Evolutionary conservation across 2,329 filamentous ascomycete genomes (phyloP).

Genomic region (Alternaria brassicicola): DNA sequence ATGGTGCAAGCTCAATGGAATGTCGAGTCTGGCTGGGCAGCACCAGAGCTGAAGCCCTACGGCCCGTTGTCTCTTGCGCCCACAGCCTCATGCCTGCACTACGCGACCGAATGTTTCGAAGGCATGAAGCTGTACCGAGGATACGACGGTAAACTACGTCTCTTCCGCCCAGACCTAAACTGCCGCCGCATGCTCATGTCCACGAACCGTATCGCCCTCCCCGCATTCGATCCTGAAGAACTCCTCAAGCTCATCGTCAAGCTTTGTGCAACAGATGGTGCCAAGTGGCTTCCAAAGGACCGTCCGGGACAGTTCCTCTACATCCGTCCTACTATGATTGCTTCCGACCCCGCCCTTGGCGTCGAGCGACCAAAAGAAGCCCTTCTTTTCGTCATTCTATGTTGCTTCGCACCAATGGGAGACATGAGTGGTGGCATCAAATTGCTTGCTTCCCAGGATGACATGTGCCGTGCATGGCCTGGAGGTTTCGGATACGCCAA

Average conservation of each 20-base stretch:
- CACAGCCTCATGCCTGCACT: slow-evolving; percentile 81
- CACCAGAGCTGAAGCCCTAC: slow-evolving; percentile 76
- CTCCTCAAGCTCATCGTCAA: slow-evolving; percentile 75
- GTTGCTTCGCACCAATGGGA: slow-evolving; percentile 55
- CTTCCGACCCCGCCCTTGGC: slow-evolving; percentile 78
- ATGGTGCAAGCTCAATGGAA: slow-evolving; percentile 81
- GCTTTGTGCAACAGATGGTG: slow-evolving; percentile 74
- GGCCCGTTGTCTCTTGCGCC: slow-evolving; percentile 79
- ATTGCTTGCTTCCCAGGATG: slow-evolving; percentile 77
- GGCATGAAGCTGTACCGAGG: slow-evolving; percentile 76
- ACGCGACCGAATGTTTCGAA: slow-evolving; percentile 91
- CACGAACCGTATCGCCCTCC: slow-evolving; percentile 71
- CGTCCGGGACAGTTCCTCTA: slow-evolving; percentile 77
- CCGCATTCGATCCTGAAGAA: slow-evolving; percentile 72
- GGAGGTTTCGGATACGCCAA: slow-evolving; percentile 93
- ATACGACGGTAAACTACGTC: slow-evolving; percentile 71
- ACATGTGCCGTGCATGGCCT: slow-evolving; percentile 89
- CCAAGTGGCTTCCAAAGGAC: slow-evolving; percentile 77
- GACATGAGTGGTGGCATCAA: slow-evolving; percentile 58
- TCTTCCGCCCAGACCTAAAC: slow-evolving; percentile 80
- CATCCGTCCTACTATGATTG: slow-evolving; percentile 85
- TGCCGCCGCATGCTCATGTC: slow-evolving; percentile 65
- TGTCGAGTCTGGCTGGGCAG: slow-evolving; percentile 69
- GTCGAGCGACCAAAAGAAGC: slow-evolving; percentile 81
- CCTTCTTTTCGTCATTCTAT: slow-evolving; percentile 81